Base-by-base conservation (phyloP, 495 filamentous ascomycete genomes). In the Aspergillus carlsbadensis region DNA sequence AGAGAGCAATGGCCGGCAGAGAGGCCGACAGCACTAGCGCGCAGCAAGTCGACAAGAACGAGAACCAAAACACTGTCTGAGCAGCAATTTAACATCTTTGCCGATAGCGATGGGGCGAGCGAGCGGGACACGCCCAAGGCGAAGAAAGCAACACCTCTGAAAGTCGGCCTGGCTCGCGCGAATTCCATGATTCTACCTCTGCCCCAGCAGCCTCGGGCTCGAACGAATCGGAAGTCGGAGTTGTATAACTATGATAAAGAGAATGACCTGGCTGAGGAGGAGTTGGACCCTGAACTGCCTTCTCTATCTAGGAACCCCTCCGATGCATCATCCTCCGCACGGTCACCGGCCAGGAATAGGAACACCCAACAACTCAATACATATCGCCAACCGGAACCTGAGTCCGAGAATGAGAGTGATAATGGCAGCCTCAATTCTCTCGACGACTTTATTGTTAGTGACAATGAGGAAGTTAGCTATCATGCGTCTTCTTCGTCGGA, bases 371-470 rank as follows among this genome's bases (percentile, higher is more conserved):
- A 41, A 15, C 46, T 60, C 36, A 15, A 47, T 46, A 55, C 50
- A 24, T 56, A 60, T 24, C 63, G 59, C 0, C 59, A 65, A 49
- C 55, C 49, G 5, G 49, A 64, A 6, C 39, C 29, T 2, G 45
- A 62, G 15, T 62, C 64, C 3, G 64, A 66, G 10, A 62, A 66
- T 20, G 60, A 66, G 39, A 52, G 52, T 26, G 50, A 42, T 24
- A 61, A 70, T 45, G 62, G 74, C 63, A 68, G 64, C 52, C 69
- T 66, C 44, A 59, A 71, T 51, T 76, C 72, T 39, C 58, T 77
- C 26, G 73, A 74, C 31, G 74, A 72, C 41, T 79, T 78, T 48
- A 70, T 79, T 63, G 76, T 77, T 47, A 77, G 75, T 44, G 76
- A 79, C 56, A 69, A 77, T 58, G 73, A 77, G 5, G 74, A 77